Percentiles rank a stretch among this genome's conserved stretches.
These are phyloP conservation scores for Micromonas pusilla DNA, from an alignment of 139 green algal species.

Conservation along the genomic window DNA sequence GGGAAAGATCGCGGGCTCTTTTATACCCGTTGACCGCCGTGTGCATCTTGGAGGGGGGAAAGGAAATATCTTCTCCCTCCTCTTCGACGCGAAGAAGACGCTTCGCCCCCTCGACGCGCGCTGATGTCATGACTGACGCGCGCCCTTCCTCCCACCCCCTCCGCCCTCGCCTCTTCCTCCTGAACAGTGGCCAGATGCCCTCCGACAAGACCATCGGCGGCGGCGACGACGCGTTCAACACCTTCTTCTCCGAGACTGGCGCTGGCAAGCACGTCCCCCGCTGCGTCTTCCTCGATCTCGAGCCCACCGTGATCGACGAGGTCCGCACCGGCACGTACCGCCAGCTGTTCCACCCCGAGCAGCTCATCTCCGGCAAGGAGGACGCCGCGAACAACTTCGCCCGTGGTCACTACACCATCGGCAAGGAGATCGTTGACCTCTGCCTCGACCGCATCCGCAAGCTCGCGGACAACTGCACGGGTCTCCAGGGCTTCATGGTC, in stretches of 20 bases:
- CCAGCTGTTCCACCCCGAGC: conserved; percentile 96
- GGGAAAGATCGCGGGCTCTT: background rate
- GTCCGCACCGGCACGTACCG: conserved; percentile 90
- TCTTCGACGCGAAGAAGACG: no score
- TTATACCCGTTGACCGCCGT: background rate
- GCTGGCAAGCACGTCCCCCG: conserved; percentile 90
- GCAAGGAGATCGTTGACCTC: conserved; percentile 95
- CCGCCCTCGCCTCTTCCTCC: background rate
- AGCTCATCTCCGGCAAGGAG: conserved; percentile 96
- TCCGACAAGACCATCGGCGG: conserved; percentile 86
- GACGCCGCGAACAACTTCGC: conserved; percentile 81
- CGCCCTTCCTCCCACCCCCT: no score
- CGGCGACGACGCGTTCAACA: conserved; percentile 89
- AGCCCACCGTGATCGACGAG: conserved; percentile 92
- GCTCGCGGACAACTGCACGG: conserved; percentile 94
- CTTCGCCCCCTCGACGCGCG: no score
- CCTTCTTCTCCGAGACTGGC: conserved; percentile 94
- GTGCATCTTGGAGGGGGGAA: no score
- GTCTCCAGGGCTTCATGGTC: conserved; percentile 93
- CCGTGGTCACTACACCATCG: conserved; percentile 85
- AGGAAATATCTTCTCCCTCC: no score
- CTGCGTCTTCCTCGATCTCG: conserved; percentile 90
- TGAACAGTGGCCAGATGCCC: conserved; percentile 81
- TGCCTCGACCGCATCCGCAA: conserved; percentile 91
- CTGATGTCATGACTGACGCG: no score